Evolutionary conservation across 306 rosid genomes (phyloP).

Genomic region (Corylus avellana): DNA sequence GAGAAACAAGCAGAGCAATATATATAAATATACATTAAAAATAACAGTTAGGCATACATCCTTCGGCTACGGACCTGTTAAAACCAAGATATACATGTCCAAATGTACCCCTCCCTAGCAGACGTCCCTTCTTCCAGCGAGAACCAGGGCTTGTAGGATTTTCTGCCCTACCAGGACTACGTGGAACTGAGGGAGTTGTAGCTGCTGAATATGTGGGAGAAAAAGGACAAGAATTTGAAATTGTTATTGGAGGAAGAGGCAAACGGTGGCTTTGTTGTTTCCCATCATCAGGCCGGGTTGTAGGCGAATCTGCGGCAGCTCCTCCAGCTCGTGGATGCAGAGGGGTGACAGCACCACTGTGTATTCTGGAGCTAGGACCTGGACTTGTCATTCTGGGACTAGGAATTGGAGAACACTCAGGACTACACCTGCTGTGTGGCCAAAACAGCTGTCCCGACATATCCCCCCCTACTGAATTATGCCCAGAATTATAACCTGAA

Average conservation of each 20-base stretch:
- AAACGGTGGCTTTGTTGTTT: slow-evolving; percentile 92
- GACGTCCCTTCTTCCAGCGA: slow-evolving; percentile 95
- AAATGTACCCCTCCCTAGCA: slow-evolving; percentile 93
- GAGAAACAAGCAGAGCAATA: slow-evolving; percentile 20
- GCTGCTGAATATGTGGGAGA: slow-evolving; percentile 92
- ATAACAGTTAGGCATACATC: background rate
- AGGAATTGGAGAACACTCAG: slow-evolving; percentile 81
- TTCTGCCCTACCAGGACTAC: slow-evolving; percentile 97
- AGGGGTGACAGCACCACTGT: slow-evolving; percentile 99
- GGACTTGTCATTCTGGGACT: slow-evolving; percentile 84
- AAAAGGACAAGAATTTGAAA: slow-evolving; percentile 59
- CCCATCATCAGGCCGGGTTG: slow-evolving; percentile 77
- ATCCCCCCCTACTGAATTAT: slow-evolving; percentile 98
- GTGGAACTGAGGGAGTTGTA: slow-evolving; percentile 93
- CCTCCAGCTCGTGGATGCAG: slow-evolving; percentile 87
- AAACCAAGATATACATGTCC: slow-evolving; percentile 97
- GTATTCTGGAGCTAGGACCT: slow-evolving; percentile 74
- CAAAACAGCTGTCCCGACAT: slow-evolving; percentile 63
- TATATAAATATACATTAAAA: background rate
- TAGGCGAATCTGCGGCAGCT: slow-evolving; percentile 56
- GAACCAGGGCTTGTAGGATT: slow-evolving; percentile 83
- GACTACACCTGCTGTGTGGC: slow-evolving; percentile 65
- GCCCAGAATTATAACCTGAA: slow-evolving; percentile 98
- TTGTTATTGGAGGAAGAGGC: slow-evolving; percentile 87
- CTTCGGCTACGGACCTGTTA: slow-evolving; percentile 56